A percentile compares a stretch with the other conserved stretches of the same genome.
These are phyloP conservation scores for Phytophthora tentaculata DNA, from an alignment of 352 stramenopile genomes.

Conservation along the genomic window DNA sequence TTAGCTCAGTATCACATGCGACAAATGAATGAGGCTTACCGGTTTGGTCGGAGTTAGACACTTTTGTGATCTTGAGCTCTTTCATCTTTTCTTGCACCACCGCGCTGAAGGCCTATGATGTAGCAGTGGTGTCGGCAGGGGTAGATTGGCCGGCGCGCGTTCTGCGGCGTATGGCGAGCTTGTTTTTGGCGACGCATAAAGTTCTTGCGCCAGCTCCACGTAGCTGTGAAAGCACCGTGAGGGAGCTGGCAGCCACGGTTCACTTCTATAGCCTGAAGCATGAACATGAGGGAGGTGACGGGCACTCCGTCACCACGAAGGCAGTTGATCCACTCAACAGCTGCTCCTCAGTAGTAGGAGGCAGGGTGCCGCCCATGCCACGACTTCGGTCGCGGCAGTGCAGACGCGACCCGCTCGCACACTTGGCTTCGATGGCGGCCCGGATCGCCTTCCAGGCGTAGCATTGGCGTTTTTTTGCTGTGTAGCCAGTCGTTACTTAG, in stretches of 20 bases:
- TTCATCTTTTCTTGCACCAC: constrained; percentile 12
- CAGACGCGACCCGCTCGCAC: not conserved
- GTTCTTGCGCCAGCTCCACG: constrained; percentile 4
- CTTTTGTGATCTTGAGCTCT: constrained; percentile 8
- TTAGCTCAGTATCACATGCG: no score
- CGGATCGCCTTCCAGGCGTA: not conserved
- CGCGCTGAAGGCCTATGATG: not conserved
- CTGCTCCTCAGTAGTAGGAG: no score
- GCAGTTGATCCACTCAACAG: no score
- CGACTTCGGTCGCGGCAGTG: no score
- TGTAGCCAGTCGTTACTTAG: not conserved
- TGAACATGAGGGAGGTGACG: not conserved
- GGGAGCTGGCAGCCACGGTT: not conserved
- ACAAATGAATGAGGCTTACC: constrained; percentile 6
- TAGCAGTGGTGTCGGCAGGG: not conserved
- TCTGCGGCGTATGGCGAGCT: constrained; percentile 10
- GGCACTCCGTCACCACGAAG: not conserved
- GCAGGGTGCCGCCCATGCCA: no score
- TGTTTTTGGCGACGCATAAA: constrained; percentile 21
- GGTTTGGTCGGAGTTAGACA: constrained; percentile 21
- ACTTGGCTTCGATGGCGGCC: not conserved
- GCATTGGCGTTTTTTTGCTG: not conserved
- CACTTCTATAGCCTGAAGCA: not conserved
- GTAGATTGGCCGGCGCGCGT: constrained; percentile 1
- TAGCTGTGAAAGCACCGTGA: constrained; percentile 2